Evolutionary conservation across 2,329 filamentous ascomycete species (phyloP).

Genomic region (Coccinonectria pachysandricola): DNA sequence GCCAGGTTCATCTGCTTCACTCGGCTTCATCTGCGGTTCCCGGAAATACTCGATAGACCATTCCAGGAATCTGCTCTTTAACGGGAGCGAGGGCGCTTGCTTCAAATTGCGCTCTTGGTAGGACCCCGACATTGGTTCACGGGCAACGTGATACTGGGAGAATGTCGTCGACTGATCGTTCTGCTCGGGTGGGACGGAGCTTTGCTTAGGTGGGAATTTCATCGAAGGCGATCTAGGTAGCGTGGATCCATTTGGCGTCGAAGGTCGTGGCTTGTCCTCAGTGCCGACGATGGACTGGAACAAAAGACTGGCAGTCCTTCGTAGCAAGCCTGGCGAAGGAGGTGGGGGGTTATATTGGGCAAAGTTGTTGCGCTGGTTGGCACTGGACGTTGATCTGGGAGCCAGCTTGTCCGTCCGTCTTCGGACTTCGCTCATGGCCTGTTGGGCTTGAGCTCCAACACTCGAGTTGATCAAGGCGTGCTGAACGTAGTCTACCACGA

Average conservation of each 20-base stretch:
- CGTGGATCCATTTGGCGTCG: slow-evolving; percentile 19
- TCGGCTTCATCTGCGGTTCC: slow-evolving; percentile 95
- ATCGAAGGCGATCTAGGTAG: slow-evolving; percentile 22
- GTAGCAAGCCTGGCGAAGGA: slow-evolving; percentile 48
- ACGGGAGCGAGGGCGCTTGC: slow-evolving; percentile 54
- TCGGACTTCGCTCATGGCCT: slow-evolving; percentile 63
- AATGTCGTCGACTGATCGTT: slow-evolving; percentile 50
- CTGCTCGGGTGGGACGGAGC: slow-evolving; percentile 57
- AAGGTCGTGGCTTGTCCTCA: slow-evolving; percentile 33
- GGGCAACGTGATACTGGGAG: slow-evolving; percentile 65
- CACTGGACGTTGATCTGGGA: slow-evolving; percentile 31
- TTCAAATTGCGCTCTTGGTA: slow-evolving; percentile 54
- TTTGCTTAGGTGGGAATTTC: slow-evolving; percentile 32
- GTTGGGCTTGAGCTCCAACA: slow-evolving; percentile 59
- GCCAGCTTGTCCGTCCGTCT: slow-evolving; percentile 38
- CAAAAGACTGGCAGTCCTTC: slow-evolving; percentile 53
- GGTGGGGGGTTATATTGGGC: slow-evolving; percentile 31
- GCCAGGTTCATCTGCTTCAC: slow-evolving; percentile 90
- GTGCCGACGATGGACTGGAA: slow-evolving; percentile 46
- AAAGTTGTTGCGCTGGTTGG: slow-evolving; percentile 33
- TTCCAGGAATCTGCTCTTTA: slow-evolving; percentile 77
- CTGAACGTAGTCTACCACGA: slow-evolving; percentile 82
- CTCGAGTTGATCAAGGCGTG: slow-evolving; percentile 67
- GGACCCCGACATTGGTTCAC: slow-evolving; percentile 67
- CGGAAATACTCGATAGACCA: slow-evolving; percentile 98